Evolutionary conservation across 169 alveolate genomes (phyloP).

Genomic region (Toxoplasma gondii): DNA sequence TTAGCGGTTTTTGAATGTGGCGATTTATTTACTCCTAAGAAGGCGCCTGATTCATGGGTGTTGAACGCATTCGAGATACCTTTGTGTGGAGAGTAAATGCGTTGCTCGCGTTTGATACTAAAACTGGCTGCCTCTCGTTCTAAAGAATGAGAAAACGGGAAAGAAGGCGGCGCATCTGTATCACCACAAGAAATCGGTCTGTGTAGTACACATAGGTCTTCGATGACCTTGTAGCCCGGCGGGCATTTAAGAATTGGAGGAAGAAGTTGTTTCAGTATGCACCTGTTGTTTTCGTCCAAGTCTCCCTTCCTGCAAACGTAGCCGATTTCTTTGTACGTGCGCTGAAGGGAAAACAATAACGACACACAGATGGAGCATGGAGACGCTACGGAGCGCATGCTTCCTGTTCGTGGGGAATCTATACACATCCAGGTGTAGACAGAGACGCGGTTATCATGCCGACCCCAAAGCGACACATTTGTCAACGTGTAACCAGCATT

Average conservation of each 20-base stretch:
- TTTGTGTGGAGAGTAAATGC: too few species aligned
- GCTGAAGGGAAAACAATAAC: background rate
- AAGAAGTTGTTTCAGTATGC: background rate
- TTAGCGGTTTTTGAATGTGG: too few species aligned
- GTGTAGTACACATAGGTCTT: background rate
- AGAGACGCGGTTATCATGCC: background rate
- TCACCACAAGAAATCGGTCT: background rate
- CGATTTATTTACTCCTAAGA: too few species aligned
- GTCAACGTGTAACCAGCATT: too few species aligned
- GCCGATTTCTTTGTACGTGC: background rate
- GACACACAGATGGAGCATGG: background rate
- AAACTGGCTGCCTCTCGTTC: too few species aligned
- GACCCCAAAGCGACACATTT: too few species aligned
- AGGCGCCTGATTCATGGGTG: too few species aligned
- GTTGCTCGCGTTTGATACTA: too few species aligned
- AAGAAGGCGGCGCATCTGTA: too few species aligned
- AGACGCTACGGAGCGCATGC: background rate
- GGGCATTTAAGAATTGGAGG: constrained; percentile 21
- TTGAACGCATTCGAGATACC: too few species aligned
- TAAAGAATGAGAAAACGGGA: too few species aligned
- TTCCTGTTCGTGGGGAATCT: background rate
- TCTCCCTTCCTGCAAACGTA: constrained; percentile 7
- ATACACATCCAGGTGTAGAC: background rate
- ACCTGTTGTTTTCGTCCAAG: background rate
- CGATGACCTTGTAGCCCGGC: background rate